Evolutionary conservation across 2,329 filamentous ascomycete genomes (phyloP), one percentile per base, ranked within the genome.

Genomic region (Sordariomycetes sp.): DNA sequence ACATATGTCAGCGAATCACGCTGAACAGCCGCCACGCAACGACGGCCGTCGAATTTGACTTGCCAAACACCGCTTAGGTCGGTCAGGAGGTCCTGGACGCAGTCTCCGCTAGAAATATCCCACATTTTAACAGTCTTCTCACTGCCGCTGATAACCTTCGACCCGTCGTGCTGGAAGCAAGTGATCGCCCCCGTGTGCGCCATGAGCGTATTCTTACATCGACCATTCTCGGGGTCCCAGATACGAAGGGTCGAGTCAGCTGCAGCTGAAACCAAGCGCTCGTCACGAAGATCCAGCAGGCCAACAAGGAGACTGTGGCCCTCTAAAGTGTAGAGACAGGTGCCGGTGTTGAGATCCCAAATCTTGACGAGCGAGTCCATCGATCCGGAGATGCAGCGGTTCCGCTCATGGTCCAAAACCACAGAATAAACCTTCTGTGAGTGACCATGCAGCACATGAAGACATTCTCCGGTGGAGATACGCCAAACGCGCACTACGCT

Each of bases 341-440:
- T 66, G 1, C 92, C 92, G 3, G 84, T 92, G 20, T 86, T 79
- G 11, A 98, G 70, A 39, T 90, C 92, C 92, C 92, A 98, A 10
- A 98, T 90, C 60, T 95, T 96, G 53, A 98, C 92, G 43, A 88
- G 72, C 42, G 92, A 94, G 56, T 98, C 92, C 92, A 98, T 98
- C 6, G 88, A 94, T 10, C 92, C 92, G 42, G 88, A 95, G 42
- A 98, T 96, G 59, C 92, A 98, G 26, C 90, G 82, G 50, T 93
- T 94, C 39, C 92, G 83, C 47, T 82, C 79, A 45, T 87, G 82
- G 50, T 98, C 92, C 16, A 96, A 66, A 8, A 98, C 92, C 8
- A 98, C 92, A 40, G 88, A 95, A 56, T 98, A 98, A 1, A 98
- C 92, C 56, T 98, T 96, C 54, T 90, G 80, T 1, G 76, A 74